Evolutionary conservation across 257 asterid species (phyloP).

Genomic region (Jasminum sambac): DNA sequence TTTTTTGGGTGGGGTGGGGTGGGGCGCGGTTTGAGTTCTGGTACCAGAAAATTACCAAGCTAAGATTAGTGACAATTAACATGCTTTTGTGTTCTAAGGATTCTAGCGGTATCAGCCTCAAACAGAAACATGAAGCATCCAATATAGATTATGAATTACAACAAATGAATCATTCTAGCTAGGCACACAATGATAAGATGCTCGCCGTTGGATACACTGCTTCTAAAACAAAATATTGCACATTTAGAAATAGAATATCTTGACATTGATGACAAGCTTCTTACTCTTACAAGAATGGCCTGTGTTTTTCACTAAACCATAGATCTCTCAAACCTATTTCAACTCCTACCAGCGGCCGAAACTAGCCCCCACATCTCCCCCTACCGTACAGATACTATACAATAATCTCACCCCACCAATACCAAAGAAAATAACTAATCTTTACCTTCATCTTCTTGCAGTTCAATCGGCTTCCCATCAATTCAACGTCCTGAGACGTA

Average conservation of each 20-base stretch:
- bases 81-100: neutral
- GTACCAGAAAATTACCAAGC: too few relatives aligned
- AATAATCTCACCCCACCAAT: conserved; percentile 30
- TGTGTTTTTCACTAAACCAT: conserved; percentile 16
- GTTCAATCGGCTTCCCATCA: conserved; percentile 10
- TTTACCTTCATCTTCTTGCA: conserved; percentile 18
- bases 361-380: conserved; percentile 25
- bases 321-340: conserved; percentile 25
- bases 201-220: neutral
- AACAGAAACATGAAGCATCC: neutral
- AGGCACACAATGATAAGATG: neutral
- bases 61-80: neutral
- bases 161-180: neutral
- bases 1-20: too few relatives aligned
- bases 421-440: conserved; percentile 15
- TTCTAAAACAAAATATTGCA: neutral
- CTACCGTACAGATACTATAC: conserved; percentile 43
- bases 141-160: neutral
- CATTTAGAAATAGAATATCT: neutral
- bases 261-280: conserved; percentile 23
- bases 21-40: too few relatives aligned
- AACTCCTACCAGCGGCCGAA: conserved; percentile 37
- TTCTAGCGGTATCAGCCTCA: neutral
- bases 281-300: conserved; percentile 15
- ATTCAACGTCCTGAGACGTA: conserved; percentile 70